Evolutionary conservation across 1,284 basidiomycete species (phyloP).

Genomic region (Salmacisia buchloeana): DNA sequence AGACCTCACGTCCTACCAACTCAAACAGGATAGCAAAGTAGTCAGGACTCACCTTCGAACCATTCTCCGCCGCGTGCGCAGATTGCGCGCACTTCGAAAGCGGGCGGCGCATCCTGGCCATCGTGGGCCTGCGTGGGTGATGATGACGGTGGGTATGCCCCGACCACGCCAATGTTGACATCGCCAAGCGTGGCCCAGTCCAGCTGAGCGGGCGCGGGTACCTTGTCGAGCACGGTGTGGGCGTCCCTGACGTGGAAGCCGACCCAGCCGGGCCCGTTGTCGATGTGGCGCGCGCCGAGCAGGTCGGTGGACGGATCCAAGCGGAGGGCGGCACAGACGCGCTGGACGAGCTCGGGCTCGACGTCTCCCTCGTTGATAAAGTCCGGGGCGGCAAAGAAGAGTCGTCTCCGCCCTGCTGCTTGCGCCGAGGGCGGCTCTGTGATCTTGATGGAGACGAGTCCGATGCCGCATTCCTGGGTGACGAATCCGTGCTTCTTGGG

Average conservation of each 20-base stretch:
- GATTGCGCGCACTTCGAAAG: slow-evolving; percentile 31
- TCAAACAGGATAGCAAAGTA: too few relatives aligned
- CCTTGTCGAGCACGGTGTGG: slow-evolving; percentile 22
- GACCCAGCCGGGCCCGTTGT: slow-evolving; percentile 41
- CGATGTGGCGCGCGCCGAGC: slow-evolving; percentile 26
- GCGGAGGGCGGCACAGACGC: slow-evolving; percentile 17
- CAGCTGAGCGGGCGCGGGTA: slow-evolving; percentile 15
- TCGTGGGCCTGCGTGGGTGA: neutral
- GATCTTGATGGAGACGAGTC: slow-evolving; percentile 21
- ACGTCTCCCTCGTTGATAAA: slow-evolving; percentile 23
- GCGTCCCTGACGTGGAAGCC: slow-evolving; percentile 26
- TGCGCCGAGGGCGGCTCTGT: neutral
- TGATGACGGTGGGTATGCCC: slow-evolving; percentile 19
- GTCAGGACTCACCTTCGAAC: neutral
- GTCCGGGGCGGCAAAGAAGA: slow-evolving; percentile 27
- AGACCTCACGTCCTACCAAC: too few relatives aligned
- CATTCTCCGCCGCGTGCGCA: slow-evolving; percentile 12
- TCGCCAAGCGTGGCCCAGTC: slow-evolving; percentile 8
- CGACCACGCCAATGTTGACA: slow-evolving; percentile 31
- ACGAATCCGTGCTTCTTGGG: slow-evolving; percentile 16
- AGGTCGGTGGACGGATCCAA: slow-evolving; percentile 16
- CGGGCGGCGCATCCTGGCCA: slow-evolving; percentile 8
- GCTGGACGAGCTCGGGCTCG: slow-evolving; percentile 15
- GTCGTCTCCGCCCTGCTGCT: neutral
- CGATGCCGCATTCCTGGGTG: slow-evolving; percentile 37